Evolutionary conservation across 106 monocot genomes (phyloP), one percentile per base, ranked within the genome.

Genomic region (Cymbidium sinense): DNA sequence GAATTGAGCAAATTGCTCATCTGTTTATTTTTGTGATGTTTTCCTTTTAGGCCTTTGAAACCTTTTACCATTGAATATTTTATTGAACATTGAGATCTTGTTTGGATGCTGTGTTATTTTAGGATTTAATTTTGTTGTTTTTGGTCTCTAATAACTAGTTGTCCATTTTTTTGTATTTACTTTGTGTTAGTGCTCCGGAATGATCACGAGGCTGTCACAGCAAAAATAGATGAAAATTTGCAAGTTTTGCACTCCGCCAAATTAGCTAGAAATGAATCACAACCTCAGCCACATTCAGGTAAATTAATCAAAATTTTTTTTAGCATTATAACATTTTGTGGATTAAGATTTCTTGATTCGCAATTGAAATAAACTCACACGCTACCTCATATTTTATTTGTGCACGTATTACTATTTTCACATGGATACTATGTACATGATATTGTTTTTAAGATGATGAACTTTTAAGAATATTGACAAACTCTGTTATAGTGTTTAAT

Each of bases 171-270:
- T 17, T 47, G 10, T 47, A 12, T 47, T 43, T 5, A 21, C 27
- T 43, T 77, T 30, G 23, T 72, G 74, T 75, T 74, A 89, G 89
- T 62, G 47, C 58, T 89, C 35, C 75, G 79, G 29, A 86, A 82
- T 69, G 89, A 89, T 79, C 81, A 86, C 79, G 84, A 84, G 73
- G 76, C 50, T 73, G 79, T 89, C 43, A 89, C 89, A 5, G 50
- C 73, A 65, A 86, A 81, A 75, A 89, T 89, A 67, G 83, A 89
- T 12, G 83, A 89, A 64, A 86, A 86, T 70, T 64, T 89, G 76
- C 62, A 86, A 81, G 34, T 86, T 70, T 51, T 89, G 73, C 89
- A 89, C 75, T 89, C 89, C n/a, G 44, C 73, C 29, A 89, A 64
- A 74, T 74, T 84, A 55, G 11, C 78, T 29, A 81, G 76, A 70